phyloP scores from a whole-genome alignment of 2,329 filamentous ascomycete species.

The Trichoderma asperellum region DNA sequence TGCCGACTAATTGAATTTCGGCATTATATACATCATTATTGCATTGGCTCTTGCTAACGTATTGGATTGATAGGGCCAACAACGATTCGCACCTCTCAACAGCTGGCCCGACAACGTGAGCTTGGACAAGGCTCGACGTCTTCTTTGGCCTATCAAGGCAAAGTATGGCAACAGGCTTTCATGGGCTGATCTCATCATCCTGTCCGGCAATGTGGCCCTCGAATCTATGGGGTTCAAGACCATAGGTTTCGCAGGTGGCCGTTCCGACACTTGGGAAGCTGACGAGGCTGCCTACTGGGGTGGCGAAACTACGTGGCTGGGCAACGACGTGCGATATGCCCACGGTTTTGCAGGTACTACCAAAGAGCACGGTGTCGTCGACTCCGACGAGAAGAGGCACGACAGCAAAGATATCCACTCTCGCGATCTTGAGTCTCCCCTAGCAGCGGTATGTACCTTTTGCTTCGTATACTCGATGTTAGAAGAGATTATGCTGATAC shows the following conservation, averaged over 20 bases:
- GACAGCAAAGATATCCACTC: slow-evolving; percentile 53
- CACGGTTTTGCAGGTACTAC: slow-evolving; percentile 50
- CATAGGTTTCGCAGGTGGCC: slow-evolving; percentile 74
- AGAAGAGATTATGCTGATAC: not conserved
- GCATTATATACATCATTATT: not conserved
- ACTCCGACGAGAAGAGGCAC: slow-evolving; percentile 43
- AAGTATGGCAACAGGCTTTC: slow-evolving; percentile 85
- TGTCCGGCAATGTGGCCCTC: slow-evolving; percentile 76
- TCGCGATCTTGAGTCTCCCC: slow-evolving; percentile 68
- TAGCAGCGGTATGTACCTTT: slow-evolving; percentile 66
- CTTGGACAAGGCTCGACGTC: slow-evolving; percentile 78
- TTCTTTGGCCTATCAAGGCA: slow-evolving; percentile 81
- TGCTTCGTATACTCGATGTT: too few relatives aligned
- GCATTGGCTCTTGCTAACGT: not conserved
- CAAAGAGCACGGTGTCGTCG: slow-evolving; percentile 39
- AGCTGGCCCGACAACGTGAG: slow-evolving; percentile 79
- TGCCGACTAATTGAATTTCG: not conserved
- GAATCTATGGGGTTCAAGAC: slow-evolving; percentile 77
- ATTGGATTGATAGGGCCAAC: slow-evolving; percentile 46
- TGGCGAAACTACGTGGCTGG: slow-evolving; percentile 73
- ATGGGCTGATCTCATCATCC: slow-evolving; percentile 73
- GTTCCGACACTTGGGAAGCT: slow-evolving; percentile 72
- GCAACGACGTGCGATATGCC: slow-evolving; percentile 72
- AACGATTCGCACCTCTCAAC: slow-evolving; percentile 80
- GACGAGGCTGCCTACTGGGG: slow-evolving; percentile 81